Conservation (phyloP, 192 early-diverging fungal genomes). For the Gigaspora rosea region DNA sequence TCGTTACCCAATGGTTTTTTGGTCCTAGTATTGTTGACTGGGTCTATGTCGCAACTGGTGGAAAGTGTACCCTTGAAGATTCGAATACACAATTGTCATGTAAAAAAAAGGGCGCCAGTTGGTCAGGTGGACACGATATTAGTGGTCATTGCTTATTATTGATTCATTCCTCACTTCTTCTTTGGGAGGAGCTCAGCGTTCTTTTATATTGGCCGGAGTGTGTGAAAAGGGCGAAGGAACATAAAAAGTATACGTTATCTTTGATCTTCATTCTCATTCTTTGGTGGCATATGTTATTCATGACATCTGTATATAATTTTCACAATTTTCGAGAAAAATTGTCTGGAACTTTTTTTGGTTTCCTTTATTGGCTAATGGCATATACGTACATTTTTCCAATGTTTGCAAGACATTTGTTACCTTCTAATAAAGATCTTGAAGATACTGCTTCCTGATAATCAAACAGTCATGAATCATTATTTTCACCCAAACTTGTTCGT, state of each 20-base stretch:
- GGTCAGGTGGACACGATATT: slow-evolving; percentile 82
- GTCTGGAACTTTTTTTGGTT: slow-evolving; percentile 66
- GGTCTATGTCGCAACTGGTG: slow-evolving; percentile 70
- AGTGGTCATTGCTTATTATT: slow-evolving; percentile 87
- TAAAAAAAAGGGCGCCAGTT: slow-evolving; percentile 58
- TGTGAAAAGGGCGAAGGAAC: slow-evolving; percentile 18
- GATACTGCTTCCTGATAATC: no score
- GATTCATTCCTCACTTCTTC: slow-evolving; percentile 72
- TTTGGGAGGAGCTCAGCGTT: slow-evolving; percentile 66
- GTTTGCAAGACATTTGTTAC: background rate
- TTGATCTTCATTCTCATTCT: slow-evolving; percentile 53
- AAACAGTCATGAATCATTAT: no score
- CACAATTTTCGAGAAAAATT: slow-evolving; percentile 71
- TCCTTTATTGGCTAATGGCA: slow-evolving; percentile 61
- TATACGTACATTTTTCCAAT: background rate
- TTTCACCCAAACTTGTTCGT: no score
- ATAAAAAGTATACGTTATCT: slow-evolving; percentile 35
- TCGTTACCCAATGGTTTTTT: slow-evolving; percentile 84
- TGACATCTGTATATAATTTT: slow-evolving; percentile 75
- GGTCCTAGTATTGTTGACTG: slow-evolving; percentile 83
- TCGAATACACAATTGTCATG: slow-evolving; percentile 34
- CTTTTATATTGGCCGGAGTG: slow-evolving; percentile 37
- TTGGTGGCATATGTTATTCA: slow-evolving; percentile 78
- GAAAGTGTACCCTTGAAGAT: slow-evolving; percentile 51
- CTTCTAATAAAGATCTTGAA: background rate